A percentile compares a stretch with the other conserved stretches of the same genome.
Conservation (phyloP, 768 basidiomycete genomes). For the Holtermanniella nyarrowii region DNA sequence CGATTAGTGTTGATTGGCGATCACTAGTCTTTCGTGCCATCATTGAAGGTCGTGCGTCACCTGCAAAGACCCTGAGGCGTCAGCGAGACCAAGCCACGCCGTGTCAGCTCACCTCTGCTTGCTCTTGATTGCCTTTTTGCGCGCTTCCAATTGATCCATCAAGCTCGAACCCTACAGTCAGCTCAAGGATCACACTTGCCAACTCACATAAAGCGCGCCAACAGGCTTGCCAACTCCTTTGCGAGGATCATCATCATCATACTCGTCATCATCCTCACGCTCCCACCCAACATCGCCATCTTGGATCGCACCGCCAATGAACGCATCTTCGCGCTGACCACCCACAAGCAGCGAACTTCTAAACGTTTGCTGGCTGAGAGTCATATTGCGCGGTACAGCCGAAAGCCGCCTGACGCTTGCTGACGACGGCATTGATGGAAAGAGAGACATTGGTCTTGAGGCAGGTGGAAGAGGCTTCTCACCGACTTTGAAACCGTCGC, state of each 20-base stretch:
- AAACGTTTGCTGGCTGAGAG: constrained; percentile 76
- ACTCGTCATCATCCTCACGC: constrained; percentile 45
- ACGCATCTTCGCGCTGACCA: constrained; percentile 57
- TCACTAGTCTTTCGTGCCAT: constrained; percentile 59
- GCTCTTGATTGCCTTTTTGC: constrained; percentile 70
- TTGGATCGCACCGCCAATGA: constrained; percentile 59
- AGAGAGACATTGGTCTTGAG: constrained; percentile 43
- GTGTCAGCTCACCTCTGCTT: constrained; percentile 61
- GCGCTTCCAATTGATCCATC: constrained; percentile 75
- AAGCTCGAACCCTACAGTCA: constrained; percentile 48
- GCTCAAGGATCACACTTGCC: not conserved
- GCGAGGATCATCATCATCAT: constrained; percentile 35
- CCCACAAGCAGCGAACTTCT: constrained; percentile 65
- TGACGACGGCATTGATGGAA: not conserved
- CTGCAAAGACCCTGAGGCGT: constrained; percentile 61
- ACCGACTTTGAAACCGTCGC: constrained; percentile 49
- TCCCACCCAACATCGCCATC: constrained; percentile 53
- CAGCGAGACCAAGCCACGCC: not conserved
- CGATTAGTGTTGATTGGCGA: constrained; percentile 61
- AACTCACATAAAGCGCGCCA: constrained; percentile 72
- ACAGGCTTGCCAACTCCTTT: constrained; percentile 47
- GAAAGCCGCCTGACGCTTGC: constrained; percentile 45
- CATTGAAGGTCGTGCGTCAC: constrained; percentile 85
- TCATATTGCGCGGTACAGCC: constrained; percentile 41
- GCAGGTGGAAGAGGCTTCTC: constrained; percentile 69